Conservation (phyloP, 1,139 yeast species). For the Yamadazyma buinensis region DNA sequence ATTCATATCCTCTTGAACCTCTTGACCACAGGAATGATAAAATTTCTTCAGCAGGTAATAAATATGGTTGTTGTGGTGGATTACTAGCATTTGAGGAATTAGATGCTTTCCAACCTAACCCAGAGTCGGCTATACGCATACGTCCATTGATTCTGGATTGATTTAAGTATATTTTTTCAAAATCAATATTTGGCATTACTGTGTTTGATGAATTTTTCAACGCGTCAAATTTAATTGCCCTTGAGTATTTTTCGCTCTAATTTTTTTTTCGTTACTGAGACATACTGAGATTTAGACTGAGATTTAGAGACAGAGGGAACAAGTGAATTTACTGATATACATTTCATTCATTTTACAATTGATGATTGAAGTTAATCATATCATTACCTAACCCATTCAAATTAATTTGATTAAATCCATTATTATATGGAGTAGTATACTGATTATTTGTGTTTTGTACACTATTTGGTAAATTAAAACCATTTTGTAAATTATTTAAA, state of each 20-base stretch:
- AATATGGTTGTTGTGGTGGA: slow-evolving; percentile 61
- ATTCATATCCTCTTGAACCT: slow-evolving; percentile 87
- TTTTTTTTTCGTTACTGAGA: too few species aligned
- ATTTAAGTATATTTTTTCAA: slow-evolving; percentile 83
- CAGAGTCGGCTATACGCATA: slow-evolving; percentile 91
- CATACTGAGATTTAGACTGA: too few species aligned
- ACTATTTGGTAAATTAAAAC: too few species aligned
- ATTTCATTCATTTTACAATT: slow-evolving; percentile 3
- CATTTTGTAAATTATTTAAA: too few species aligned
- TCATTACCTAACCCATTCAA: slow-evolving; percentile 1
- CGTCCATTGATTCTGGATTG: slow-evolving; percentile 83
- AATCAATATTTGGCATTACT: slow-evolving; percentile 52
- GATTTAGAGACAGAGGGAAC: too few species aligned
- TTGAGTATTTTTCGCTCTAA: too few species aligned
- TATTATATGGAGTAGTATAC: too few species aligned
- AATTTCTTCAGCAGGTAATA: slow-evolving; percentile 82
- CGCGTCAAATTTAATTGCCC: too few species aligned
- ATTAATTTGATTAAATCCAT: neutral
- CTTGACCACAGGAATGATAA: slow-evolving; percentile 86
- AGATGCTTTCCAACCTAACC: slow-evolving; percentile 91
- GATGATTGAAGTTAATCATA: slow-evolving; percentile 4
- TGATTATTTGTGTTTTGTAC: too few species aligned
- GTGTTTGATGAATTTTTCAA: neutral
- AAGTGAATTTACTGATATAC: slow-evolving; percentile 1
- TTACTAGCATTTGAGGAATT: slow-evolving; percentile 14